These are phyloP conservation scores for Dictyostelium capitatum DNA, from an alignment of 78 protist species.

Conservation along the genomic window DNA sequence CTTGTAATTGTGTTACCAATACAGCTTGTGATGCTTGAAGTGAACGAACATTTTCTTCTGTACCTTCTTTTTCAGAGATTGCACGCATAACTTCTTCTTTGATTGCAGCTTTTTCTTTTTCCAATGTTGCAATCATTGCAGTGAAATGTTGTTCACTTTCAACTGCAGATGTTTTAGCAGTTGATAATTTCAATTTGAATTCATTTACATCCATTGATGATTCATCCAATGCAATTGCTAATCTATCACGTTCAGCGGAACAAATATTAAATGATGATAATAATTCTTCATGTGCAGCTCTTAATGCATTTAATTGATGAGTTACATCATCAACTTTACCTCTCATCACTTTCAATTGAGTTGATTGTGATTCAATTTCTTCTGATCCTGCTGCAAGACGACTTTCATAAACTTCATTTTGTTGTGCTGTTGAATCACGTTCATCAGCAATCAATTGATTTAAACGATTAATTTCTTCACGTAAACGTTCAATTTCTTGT, in stretches of 20 bases:
- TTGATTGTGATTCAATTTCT: constrained; percentile 41
- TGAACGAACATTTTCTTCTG: constrained; percentile 18
- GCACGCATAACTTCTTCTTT: constrained; percentile 47
- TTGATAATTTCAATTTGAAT: background rate
- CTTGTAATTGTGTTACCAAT: constrained; percentile 57
- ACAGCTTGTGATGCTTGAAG: constrained; percentile 64
- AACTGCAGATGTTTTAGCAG: background rate
- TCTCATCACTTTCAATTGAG: constrained; percentile 27
- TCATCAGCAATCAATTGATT: constrained; percentile 39
- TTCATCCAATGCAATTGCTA: background rate
- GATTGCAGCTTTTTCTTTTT: constrained; percentile 47
- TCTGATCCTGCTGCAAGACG: background rate
- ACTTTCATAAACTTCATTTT: constrained; percentile 48
- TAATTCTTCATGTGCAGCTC: constrained; percentile 38
- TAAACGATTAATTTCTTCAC: constrained; percentile 38
- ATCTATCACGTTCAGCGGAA: background rate
- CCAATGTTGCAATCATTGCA: constrained; percentile 52
- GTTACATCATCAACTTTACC: constrained; percentile 38
- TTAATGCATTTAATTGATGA: background rate
- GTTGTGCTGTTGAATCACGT: constrained; percentile 34
- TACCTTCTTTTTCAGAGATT: constrained; percentile 25
- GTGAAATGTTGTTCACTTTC: constrained; percentile 29
- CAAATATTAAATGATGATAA: background rate
- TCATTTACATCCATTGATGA: background rate
- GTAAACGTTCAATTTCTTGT: constrained; percentile 56